Conservation (phyloP, 2,329 filamentous ascomycete genomes). For the Rhynchosporium secalis region DNA sequence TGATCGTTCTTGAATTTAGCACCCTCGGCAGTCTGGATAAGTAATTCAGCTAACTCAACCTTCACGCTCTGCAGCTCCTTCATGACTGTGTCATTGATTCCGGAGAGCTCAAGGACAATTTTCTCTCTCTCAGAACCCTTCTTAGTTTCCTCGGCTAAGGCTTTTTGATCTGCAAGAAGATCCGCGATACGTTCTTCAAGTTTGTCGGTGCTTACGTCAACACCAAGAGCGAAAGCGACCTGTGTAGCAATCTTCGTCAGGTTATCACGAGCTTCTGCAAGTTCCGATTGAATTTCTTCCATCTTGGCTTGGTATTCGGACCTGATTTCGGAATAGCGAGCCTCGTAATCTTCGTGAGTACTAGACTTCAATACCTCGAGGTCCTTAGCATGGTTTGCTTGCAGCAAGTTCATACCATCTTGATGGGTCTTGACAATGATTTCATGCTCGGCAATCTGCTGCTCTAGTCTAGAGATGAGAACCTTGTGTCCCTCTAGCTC, state of each 20-base stretch:
- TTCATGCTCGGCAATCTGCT: slow-evolving; percentile 61
- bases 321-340: slow-evolving; percentile 58
- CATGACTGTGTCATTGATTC: slow-evolving; percentile 59
- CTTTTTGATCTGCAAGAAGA: slow-evolving; percentile 58
- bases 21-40: slow-evolving; percentile 49
- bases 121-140: slow-evolving; percentile 58
- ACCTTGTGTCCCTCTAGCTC: slow-evolving; percentile 47
- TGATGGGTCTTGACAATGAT: slow-evolving; percentile 56
- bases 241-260: slow-evolving; percentile 64
- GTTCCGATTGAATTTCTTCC: slow-evolving; percentile 59
- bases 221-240: slow-evolving; percentile 58
- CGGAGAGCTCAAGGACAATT: slow-evolving; percentile 56
- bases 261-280: slow-evolving; percentile 65
- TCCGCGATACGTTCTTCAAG: slow-evolving; percentile 62
- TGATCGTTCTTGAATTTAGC: slow-evolving; percentile 47
- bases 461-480: slow-evolving; percentile 54
- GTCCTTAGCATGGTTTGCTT: slow-evolving; percentile 52
- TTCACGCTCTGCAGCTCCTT: slow-evolving; percentile 64
- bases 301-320: slow-evolving; percentile 59
- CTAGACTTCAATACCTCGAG: slow-evolving; percentile 49
- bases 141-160: slow-evolving; percentile 58
- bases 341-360: slow-evolving; percentile 57
- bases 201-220: slow-evolving; percentile 68
- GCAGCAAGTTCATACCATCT: slow-evolving; percentile 51
- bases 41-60: slow-evolving; percentile 52